These are phyloP conservation scores for Porcisia hertigi DNA, from an alignment of 208 protist genomes.

Conservation along the genomic window DNA sequence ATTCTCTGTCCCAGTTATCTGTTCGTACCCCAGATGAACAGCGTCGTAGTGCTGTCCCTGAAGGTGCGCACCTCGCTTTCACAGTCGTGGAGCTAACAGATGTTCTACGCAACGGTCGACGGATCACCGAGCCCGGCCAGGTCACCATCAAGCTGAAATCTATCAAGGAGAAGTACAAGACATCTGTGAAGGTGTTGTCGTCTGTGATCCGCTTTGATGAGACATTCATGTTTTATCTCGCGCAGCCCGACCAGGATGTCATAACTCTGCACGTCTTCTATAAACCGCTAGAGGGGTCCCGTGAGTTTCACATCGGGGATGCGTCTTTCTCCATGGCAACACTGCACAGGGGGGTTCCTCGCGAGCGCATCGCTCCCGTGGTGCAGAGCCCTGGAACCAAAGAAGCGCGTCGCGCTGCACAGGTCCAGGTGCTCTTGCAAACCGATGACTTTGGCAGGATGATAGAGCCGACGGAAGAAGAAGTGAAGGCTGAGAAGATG, in stretches of 20 bases:
- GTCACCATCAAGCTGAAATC: slow-evolving; percentile 89
- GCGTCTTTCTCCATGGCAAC: slow-evolving; percentile 87
- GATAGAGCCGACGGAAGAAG: slow-evolving; percentile 44
- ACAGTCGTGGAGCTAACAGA: slow-evolving; percentile 76
- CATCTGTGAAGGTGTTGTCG: slow-evolving; percentile 70
- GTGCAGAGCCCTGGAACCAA: slow-evolving; percentile 79
- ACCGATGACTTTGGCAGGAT: slow-evolving; percentile 86
- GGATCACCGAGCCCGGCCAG: slow-evolving; percentile 75
- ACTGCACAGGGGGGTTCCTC: slow-evolving; percentile 68
- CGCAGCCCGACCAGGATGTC: slow-evolving; percentile 87
- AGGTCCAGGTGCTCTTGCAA: slow-evolving; percentile 76
- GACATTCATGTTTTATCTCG: slow-evolving; percentile 87
- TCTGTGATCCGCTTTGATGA: slow-evolving; percentile 82
- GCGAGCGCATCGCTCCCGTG: slow-evolving; percentile 76
- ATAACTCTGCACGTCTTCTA: slow-evolving; percentile 90
- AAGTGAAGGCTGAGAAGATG: slow-evolving; percentile 66
- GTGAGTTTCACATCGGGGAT: slow-evolving; percentile 84
- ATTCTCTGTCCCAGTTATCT: slow-evolving; percentile 49
- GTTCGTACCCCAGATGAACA: slow-evolving; percentile 51
- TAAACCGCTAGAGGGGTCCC: slow-evolving; percentile 60
- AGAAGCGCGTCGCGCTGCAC: slow-evolving; percentile 57
- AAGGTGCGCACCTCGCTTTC: slow-evolving; percentile 80
- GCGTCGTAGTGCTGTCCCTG: slow-evolving; percentile 61
- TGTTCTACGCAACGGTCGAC: slow-evolving; percentile 58
- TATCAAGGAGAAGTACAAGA: slow-evolving; percentile 92